Evolutionary conservation across 345 rosid species (phyloP).

Genomic region (Eucalyptus melliodora): DNA sequence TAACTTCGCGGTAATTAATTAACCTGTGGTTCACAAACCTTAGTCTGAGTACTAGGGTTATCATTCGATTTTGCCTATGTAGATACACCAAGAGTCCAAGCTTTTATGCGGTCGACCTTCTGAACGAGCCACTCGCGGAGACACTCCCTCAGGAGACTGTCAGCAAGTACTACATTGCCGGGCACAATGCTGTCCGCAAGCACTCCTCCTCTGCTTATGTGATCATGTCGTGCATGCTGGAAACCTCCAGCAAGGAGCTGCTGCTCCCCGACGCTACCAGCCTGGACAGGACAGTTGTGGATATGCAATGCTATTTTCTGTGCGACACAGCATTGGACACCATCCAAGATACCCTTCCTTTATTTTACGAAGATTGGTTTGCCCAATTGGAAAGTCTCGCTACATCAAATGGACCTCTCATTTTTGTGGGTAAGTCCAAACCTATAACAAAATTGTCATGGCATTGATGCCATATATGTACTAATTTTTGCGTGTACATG

Average conservation of each 20-base stretch:
- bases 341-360: conserved; percentile 36
- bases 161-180: conserved; percentile 14
- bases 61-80: background rate
- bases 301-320: conserved; percentile 43
- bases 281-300: conserved; percentile 26
- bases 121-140: conserved; percentile 30
- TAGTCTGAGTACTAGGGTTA: background rate
- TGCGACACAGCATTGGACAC: conserved; percentile 2
- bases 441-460: background rate
- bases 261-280: conserved; percentile 25
- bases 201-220: conserved; percentile 30
- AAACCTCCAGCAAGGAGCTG: conserved; percentile 19
- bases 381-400: conserved; percentile 16
- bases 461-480: background rate
- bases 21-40: background rate
- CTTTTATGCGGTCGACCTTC: background rate
- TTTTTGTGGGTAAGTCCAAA: conserved; percentile 31
- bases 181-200: conserved; percentile 25
- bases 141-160: background rate
- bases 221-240: conserved; percentile 28
- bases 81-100: background rate
- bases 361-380: conserved; percentile 9
- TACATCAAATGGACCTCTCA: conserved; percentile 40
- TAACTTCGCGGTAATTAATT: conserved; percentile 22
- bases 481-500: background rate